Base-by-base conservation (phyloP, 768 basidiomycete genomes). In the Suillus discolor region DNA sequence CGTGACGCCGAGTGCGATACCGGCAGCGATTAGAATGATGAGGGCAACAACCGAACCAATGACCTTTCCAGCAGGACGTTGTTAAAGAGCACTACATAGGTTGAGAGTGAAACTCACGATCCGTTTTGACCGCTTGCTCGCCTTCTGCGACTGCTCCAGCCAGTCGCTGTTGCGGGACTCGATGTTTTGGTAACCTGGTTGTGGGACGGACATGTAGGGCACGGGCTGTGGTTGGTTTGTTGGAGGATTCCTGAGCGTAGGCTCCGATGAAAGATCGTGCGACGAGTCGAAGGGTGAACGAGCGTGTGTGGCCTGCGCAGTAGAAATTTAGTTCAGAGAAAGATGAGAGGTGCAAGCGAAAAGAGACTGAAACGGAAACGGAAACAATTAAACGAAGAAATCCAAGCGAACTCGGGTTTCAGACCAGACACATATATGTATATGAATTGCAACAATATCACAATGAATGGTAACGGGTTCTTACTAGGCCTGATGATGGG, bases 1-100 rank as follows among this genome's bases (percentile, higher is more conserved):
- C 7, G 82, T 75, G 44, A 95, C 87, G 28, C 92, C 93, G 25
- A 89, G 82, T 31, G 80, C 82, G 62, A 91, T 83, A 51, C 83
- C 91, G 31, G 82, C 78, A n/a, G 78, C 84, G 42, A 87, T 81
- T 59, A 93, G 73, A 57, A 82, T 74, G 36, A 85, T 65, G 31
- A 92, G 69, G 13, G 72, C 80, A 57, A 88, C 63, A 16, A 82
- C 62, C 11, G 82, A 79, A 25, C 83, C 85, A 62, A 87, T 78
- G 66, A 89, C 81, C 90, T 91, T 65, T 57, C 16, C 3, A 65
- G 49, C 25, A 34, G 18, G 62, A 39, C 25, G 59, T 62, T 36
- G 47, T 57, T 44, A 66, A 9, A 64, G 36, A n/a, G 57, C 7
- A 18, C 9, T 38, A 44, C 34, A 18, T 38, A 31, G 23, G 39